phyloP scores from a whole-genome alignment of 805 yeast genomes.

The Debaryomyces castellii region DNA sequence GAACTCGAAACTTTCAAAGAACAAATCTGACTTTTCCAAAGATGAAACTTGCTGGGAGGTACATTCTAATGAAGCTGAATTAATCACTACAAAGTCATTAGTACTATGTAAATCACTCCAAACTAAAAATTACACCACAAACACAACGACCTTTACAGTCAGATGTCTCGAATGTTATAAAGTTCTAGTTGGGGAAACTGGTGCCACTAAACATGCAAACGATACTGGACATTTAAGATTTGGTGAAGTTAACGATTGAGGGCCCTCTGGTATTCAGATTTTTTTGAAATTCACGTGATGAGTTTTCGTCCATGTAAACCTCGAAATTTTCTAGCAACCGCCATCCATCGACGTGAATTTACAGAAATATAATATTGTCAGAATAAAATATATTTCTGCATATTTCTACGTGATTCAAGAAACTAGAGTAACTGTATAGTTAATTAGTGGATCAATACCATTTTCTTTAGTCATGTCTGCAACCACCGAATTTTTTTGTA shows the following conservation, averaged over 20 bases:
- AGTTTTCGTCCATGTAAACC: background rate
- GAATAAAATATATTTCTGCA: background rate
- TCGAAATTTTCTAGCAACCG: constrained; percentile 1
- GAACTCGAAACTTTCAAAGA: constrained; percentile 18
- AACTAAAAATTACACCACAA: constrained; percentile 58
- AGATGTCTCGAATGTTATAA: constrained; percentile 57
- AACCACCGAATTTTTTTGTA: constrained; percentile 40
- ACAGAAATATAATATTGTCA: background rate
- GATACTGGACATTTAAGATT: constrained; percentile 60
- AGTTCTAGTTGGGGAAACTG: constrained; percentile 59
- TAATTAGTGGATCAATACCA: background rate
- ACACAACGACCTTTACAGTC: constrained; percentile 57
- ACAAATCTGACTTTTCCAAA: constrained; percentile 19
- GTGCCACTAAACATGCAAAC: constrained; percentile 63
- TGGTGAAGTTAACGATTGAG: constrained; percentile 55
- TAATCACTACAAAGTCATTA: constrained; percentile 36
- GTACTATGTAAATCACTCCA: constrained; percentile 47
- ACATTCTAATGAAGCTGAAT: constrained; percentile 25
- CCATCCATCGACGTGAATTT: constrained; percentile 2
- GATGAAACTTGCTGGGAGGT: constrained; percentile 46
- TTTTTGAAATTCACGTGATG: constrained; percentile 1
- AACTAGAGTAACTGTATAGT: background rate
- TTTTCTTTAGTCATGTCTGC: constrained; percentile 25
- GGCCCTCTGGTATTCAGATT: background rate
- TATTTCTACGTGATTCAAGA: constrained; percentile 1